A percentile compares a stretch with the other conserved stretches of the same genome.
Evolutionary conservation across 306 rosid genomes (phyloP).

Genomic region (Glycine latifolia): DNA sequence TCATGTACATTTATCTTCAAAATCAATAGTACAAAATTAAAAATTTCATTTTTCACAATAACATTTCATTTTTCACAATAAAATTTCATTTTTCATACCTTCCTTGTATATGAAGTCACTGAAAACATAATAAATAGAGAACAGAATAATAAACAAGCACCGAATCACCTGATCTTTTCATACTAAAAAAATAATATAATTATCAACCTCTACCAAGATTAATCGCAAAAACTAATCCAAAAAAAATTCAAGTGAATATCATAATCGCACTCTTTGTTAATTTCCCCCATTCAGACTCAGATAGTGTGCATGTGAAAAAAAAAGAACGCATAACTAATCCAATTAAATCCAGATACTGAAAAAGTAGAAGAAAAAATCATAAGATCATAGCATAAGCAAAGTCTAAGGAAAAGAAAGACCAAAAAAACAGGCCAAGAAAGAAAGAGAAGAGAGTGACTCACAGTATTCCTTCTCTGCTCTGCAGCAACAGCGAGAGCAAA

Average conservation of each 20-base stretch:
- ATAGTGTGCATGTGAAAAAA: not conserved
- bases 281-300: not conserved
- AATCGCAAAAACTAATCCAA: not conserved
- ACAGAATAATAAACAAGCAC: not conserved
- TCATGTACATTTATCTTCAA: too few relatives aligned
- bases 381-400: not conserved
- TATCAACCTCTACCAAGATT: not conserved
- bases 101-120: not conserved
- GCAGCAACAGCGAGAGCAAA: conserved; percentile 91
- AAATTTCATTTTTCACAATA: too few relatives aligned
- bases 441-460: conserved; percentile 45
- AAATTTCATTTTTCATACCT: not conserved
- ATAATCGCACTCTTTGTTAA: not conserved
- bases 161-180: not conserved
- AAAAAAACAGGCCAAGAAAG: not conserved
- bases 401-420: not conserved
- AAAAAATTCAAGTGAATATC: not conserved
- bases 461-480: conserved; percentile 76
- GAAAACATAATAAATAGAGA: not conserved
- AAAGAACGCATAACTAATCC: not conserved
- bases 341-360: not conserved
- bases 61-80: not conserved
- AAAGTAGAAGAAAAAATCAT: not conserved
- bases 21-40: too few relatives aligned
- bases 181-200: not conserved